Evolutionary conservation across 129 eudicot species (phyloP).

Genomic region (Ambrosia trifida): DNA sequence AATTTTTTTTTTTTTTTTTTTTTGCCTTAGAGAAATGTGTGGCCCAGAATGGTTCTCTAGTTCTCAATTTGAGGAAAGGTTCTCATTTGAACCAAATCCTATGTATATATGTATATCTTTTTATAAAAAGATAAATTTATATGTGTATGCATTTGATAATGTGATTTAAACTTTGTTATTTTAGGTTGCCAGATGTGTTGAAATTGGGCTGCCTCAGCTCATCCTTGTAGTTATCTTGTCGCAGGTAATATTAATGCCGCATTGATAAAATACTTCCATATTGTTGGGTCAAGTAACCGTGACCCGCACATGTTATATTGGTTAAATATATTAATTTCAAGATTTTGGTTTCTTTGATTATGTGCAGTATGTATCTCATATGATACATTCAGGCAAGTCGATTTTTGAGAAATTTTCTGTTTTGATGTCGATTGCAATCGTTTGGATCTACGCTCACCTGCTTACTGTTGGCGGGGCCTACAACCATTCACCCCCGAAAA

Average conservation of each 20-base stretch:
- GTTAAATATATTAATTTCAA: not conserved
- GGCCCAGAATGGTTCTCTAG: too few species aligned
- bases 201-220: slow-evolving; percentile 73
- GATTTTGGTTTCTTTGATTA: slow-evolving; percentile 13
- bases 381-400: slow-evolving; percentile 48
- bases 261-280: not conserved
- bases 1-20: too few species aligned
- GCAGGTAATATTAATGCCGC: slow-evolving; percentile 40
- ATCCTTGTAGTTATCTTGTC: slow-evolving; percentile 54
- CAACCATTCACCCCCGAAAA: slow-evolving; percentile 50
- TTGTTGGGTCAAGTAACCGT: not conserved
- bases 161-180: slow-evolving; percentile 1
- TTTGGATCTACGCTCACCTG: slow-evolving; percentile 84
- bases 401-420: slow-evolving; percentile 66
- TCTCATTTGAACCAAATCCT: not conserved
- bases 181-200: slow-evolving; percentile 72
- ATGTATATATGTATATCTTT: not conserved
- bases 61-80: too few species aligned
- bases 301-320: not conserved
- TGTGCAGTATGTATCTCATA: slow-evolving; percentile 59
- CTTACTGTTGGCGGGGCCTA: slow-evolving; percentile 95
- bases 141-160: not conserved
- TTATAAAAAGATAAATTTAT: not conserved
- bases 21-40: too few species aligned
- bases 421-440: slow-evolving; percentile 62